phyloP scores from a whole-genome alignment of 2,329 filamentous ascomycete genomes.

The Microcyclospora tardicrescens region DNA sequence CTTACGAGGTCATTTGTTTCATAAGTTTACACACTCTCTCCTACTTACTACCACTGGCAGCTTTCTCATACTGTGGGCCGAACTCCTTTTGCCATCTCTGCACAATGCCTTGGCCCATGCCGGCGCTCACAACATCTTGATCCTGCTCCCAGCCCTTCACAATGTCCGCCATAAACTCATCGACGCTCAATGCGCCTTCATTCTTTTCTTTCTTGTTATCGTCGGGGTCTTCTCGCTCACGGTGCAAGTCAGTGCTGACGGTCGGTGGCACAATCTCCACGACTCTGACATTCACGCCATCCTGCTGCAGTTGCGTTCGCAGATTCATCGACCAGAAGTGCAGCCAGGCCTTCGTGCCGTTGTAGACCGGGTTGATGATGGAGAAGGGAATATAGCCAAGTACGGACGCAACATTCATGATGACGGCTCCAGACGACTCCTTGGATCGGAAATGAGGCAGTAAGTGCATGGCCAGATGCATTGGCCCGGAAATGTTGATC shows the following conservation, averaged over 20 bases:
- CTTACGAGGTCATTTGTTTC: no score
- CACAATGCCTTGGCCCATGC: slow-evolving; percentile 29
- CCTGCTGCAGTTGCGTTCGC: slow-evolving; percentile 35
- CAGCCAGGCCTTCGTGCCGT: slow-evolving; percentile 46
- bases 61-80: slow-evolving; percentile 14
- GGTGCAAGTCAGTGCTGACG: slow-evolving; percentile 43
- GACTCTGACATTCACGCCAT: slow-evolving; percentile 31
- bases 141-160: slow-evolving; percentile 33
- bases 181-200: slow-evolving; percentile 32
- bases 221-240: slow-evolving; percentile 42
- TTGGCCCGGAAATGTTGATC: slow-evolving; percentile 45
- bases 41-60: slow-evolving; percentile 9
- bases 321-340: slow-evolving; percentile 46
- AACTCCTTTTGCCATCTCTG: slow-evolving; percentile 31
- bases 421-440: slow-evolving; percentile 22
- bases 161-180: slow-evolving; percentile 43
- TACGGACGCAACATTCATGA: slow-evolving; percentile 44
- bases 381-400: slow-evolving; percentile 41
- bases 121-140: slow-evolving; percentile 38
- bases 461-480: slow-evolving; percentile 41
- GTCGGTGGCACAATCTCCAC: slow-evolving; percentile 45
- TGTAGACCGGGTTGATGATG: slow-evolving; percentile 45
- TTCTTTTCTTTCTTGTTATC: slow-evolving; percentile 49
- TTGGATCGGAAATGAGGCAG: slow-evolving; percentile 38
- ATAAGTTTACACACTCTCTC: no score